Percentiles rank a stretch among this genome's conserved stretches.
These are phyloP conservation scores for Penicillium soppii DNA, from an alignment of 495 filamentous ascomycete species.

Conservation along the genomic window DNA sequence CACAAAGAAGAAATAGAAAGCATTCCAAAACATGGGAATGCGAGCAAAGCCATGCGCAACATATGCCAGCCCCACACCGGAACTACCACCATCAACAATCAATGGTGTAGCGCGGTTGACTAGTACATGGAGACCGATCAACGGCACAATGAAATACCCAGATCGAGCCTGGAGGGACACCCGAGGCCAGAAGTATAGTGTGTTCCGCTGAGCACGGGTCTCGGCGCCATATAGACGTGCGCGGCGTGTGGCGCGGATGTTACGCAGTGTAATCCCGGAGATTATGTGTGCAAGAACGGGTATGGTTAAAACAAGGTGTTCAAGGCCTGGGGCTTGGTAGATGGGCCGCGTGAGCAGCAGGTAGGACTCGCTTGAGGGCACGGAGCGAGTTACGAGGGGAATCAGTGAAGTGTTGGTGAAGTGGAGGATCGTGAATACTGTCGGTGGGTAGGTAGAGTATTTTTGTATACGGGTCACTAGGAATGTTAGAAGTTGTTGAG, in stretches of 20 bases:
- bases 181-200: constrained; percentile 59
- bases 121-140: constrained; percentile 66
- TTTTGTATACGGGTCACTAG: constrained; percentile 76
- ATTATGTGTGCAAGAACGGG: constrained; percentile 51
- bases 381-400: constrained; percentile 59
- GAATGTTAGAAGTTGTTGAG: constrained; percentile 4
- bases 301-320: constrained; percentile 45
- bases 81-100: constrained; percentile 75
- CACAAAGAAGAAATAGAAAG: constrained; percentile 67
- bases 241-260: constrained; percentile 66
- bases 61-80: constrained; percentile 75
- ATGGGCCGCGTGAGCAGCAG: constrained; percentile 63
- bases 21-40: constrained; percentile 61
- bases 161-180: constrained; percentile 63
- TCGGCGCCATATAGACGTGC: constrained; percentile 68
- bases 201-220: constrained; percentile 35
- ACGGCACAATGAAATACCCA: constrained; percentile 63
- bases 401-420: constrained; percentile 77
- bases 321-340: constrained; percentile 71
- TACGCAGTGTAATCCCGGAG: constrained; percentile 72
- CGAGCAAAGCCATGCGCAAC: constrained; percentile 82
- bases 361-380: constrained; percentile 53
- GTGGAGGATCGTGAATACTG: constrained; percentile 73
- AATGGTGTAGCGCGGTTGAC: constrained; percentile 72
- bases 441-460: constrained; percentile 87